Evolutionary conservation across 306 rosid genomes (phyloP), one percentile per base, ranked within the genome.

Genomic region (Datisca glomerata): DNA sequence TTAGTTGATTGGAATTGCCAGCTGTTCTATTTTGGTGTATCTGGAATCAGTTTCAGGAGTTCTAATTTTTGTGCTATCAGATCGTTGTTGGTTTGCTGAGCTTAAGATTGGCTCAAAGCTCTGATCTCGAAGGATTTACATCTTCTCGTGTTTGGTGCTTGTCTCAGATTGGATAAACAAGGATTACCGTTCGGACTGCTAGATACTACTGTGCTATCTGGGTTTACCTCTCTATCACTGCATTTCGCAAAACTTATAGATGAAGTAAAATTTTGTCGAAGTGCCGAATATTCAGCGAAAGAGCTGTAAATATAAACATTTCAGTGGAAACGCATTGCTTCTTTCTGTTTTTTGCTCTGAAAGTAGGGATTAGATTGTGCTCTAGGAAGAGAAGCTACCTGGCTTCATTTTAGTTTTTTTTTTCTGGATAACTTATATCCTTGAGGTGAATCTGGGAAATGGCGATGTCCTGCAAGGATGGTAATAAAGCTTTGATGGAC

Each of bases 381-480:
- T 20, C 8, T 9, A 35, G 50, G 25, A 46, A 14, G 43, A 29
- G 22, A 33, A 56, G 51, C 44, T 18, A 21, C 18, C n/a, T n/a
- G n/a, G n/a, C 48, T 45, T 60, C 64, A 69, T 54, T 14, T 22
- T n/a, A n/a, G n/a, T n/a, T n/a, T n/a, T 18, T 40, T 21, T 21
- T 51, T 52, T 34, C 21, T 22, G 31, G 40, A 43, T 45, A 25
- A 39, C 16, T 39, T 59, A 18, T 13, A 17, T 11, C 36, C 50
- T 31, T 55, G 56, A 24, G 65, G 35, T 40, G 45, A 45, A 29
- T 4, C 35, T 45, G 40, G 54, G 45, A 49, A 55, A 80, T 72
- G 80, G 78, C 81, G 48, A 86, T 87, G 96, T 69, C 87, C 93
- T 87, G 94, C 96, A 87, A 87, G 96, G 96, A 87, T 82, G 96